phyloP scores from a whole-genome alignment of 352 stramenopile species.

The Phytophthora tentaculata region DNA sequence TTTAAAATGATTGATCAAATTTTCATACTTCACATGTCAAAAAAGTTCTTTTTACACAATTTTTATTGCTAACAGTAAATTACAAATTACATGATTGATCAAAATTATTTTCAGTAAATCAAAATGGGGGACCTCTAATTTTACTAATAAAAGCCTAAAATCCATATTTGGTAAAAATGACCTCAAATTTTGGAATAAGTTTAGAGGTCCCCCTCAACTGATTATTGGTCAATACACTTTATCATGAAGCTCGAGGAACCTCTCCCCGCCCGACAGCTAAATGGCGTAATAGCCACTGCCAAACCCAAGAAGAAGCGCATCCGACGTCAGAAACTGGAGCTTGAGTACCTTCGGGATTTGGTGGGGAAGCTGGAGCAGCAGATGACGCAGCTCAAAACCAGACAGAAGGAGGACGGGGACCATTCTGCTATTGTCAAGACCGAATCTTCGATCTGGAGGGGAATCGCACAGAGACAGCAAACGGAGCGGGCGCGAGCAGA shows the following conservation, averaged over 20 bases:
- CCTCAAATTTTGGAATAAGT: too few species aligned
- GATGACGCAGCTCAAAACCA: conserved; percentile 24
- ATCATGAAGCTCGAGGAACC: conserved; percentile 1
- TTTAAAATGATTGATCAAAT: too few species aligned
- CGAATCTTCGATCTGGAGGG: conserved; percentile 33
- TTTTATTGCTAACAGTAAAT: too few species aligned
- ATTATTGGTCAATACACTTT: background rate
- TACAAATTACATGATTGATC: too few species aligned
- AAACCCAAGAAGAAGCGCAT: conserved; percentile 46
- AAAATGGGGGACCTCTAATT: too few species aligned
- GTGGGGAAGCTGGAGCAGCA: conserved; percentile 39
- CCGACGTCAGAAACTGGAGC: conserved; percentile 44
- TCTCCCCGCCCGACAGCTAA: background rate
- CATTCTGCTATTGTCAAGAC: background rate
- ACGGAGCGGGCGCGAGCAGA: conserved; percentile 34
- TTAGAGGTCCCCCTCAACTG: too few species aligned
- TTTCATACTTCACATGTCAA: too few species aligned
- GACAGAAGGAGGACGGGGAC: background rate
- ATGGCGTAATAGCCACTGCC: background rate
- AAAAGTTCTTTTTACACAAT: too few species aligned
- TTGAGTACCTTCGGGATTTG: conserved; percentile 41
- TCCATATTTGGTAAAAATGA: too few species aligned
- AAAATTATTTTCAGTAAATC: too few species aligned
- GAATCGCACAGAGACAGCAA: conserved; percentile 35
- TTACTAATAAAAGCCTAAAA: too few species aligned